Evolutionary conservation across 768 basidiomycete genomes (phyloP).

Genomic region (Phaeotremella fagi): DNA sequence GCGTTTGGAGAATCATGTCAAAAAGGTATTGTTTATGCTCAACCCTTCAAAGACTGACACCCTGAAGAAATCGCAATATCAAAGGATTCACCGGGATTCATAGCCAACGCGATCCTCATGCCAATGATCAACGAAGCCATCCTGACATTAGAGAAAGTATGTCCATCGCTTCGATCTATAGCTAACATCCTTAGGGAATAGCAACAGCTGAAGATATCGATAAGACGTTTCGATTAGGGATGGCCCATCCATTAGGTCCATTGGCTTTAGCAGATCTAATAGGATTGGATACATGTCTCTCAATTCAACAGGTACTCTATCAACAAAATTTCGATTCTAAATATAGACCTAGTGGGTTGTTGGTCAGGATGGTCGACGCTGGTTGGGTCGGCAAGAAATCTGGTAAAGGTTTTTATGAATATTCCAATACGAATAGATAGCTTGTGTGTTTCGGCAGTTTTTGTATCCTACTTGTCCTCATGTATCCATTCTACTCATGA

Average conservation of each 20-base stretch:
- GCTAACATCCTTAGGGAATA: conserved; percentile 57
- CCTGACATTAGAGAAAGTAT: conserved; percentile 82
- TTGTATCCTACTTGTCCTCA: too few relatives aligned
- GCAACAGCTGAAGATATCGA: conserved; percentile 93
- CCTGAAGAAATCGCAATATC: conserved; percentile 79
- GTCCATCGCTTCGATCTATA: not conserved
- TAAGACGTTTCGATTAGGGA: conserved; percentile 84
- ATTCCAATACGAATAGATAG: conserved; percentile 47
- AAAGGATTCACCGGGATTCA: conserved; percentile 88
- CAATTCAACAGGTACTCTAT: conserved; percentile 85
- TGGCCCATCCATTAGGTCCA: conserved; percentile 78
- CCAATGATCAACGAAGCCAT: conserved; percentile 98
- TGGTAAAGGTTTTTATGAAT: conserved; percentile 93
- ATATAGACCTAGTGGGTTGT: conserved; percentile 82
- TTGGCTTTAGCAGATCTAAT: conserved; percentile 74
- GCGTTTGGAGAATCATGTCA: conserved; percentile 82
- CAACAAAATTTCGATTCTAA: conserved; percentile 88
- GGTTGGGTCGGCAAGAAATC: conserved; percentile 89
- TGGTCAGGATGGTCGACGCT: conserved; percentile 95
- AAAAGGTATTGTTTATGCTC: conserved; percentile 58
- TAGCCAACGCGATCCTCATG: conserved; percentile 92
- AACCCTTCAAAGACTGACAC: not conserved
- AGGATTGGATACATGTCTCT: conserved; percentile 93
- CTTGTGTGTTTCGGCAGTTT: too few relatives aligned
- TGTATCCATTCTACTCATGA: too few relatives aligned